Conservation (phyloP, 2,329 filamentous ascomycete genomes). For the Pleoardoris graminearum region DNA sequence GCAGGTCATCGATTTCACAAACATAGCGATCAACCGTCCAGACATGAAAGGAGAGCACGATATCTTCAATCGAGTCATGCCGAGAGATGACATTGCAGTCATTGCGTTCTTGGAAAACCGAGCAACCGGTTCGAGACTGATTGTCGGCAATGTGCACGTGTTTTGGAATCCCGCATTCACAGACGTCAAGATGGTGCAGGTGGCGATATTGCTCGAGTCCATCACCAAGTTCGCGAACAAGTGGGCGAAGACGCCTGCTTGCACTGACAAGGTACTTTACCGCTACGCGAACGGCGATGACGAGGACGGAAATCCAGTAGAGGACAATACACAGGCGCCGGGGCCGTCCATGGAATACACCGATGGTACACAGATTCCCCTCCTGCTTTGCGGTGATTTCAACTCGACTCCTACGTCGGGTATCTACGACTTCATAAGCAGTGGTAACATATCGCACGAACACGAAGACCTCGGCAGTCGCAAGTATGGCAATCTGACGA, state of each 20-base stretch:
- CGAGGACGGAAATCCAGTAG: conserved; percentile 52
- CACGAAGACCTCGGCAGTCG: conserved; percentile 79
- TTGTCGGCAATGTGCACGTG: conserved; percentile 91
- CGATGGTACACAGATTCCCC: conserved; percentile 82
- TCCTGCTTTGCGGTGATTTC: conserved; percentile 93
- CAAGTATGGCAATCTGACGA: conserved; percentile 91
- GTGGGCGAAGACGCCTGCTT: conserved; percentile 77
- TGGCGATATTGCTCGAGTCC: conserved; percentile 91
- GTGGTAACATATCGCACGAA: conserved; percentile 74
- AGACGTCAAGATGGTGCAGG: conserved; percentile 96
- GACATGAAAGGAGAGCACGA: conserved; percentile 98
- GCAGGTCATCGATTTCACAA: conserved; percentile 88
- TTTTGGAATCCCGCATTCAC: conserved; percentile 91
- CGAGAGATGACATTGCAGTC: conserved; percentile 94
- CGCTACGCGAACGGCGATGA: conserved; percentile 53
- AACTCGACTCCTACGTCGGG: conserved; percentile 87
- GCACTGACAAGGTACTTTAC: conserved; percentile 73
- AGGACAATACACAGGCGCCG: conserved; percentile 64
- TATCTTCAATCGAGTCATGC: conserved; percentile 98
- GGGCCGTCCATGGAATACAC: conserved; percentile 85
- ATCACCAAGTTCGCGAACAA: conserved; percentile 83
- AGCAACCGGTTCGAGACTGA: conserved; percentile 83
- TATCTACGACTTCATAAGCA: conserved; percentile 86
- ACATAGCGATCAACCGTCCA: conserved; percentile 88
- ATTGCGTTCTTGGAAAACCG: conserved; percentile 92